phyloP scores from a whole-genome alignment of 2,329 filamentous ascomycete genomes.

The Arthroderma sp. region DNA sequence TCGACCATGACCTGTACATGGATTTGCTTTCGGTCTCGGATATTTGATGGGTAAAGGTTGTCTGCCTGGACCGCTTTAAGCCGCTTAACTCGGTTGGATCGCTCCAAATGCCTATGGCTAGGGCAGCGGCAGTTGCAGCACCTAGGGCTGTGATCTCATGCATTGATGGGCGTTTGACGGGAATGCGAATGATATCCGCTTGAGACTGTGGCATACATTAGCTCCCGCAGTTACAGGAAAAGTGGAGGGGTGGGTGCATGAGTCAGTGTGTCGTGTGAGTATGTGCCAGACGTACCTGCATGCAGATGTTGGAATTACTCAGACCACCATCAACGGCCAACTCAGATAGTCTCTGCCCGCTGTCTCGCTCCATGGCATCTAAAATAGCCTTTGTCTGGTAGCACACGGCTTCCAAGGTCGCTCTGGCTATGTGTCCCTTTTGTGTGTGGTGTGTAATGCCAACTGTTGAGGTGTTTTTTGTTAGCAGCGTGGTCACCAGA shows the following conservation, averaged over 20 bases:
- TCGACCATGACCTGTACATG: slow-evolving; percentile 60
- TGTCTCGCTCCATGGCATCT: slow-evolving; percentile 81
- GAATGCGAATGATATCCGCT: slow-evolving; percentile 72
- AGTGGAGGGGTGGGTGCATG: background rate
- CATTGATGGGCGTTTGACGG: slow-evolving; percentile 74
- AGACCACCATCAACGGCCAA: slow-evolving; percentile 81
- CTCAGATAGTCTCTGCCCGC: slow-evolving; percentile 57
- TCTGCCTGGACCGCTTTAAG: slow-evolving; percentile 56
- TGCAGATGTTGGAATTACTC: slow-evolving; percentile 76
- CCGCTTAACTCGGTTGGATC: slow-evolving; percentile 59
- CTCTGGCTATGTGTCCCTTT: slow-evolving; percentile 73
- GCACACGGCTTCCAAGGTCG: slow-evolving; percentile 80
- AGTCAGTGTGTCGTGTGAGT: too few relatives aligned
- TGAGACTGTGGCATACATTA: slow-evolving; percentile 46
- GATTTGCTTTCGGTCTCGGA: slow-evolving; percentile 42
- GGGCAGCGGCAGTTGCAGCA: slow-evolving; percentile 78
- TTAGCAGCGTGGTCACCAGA: background rate
- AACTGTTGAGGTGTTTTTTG: slow-evolving; percentile 32
- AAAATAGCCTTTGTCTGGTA: slow-evolving; percentile 88
- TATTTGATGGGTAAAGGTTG: slow-evolving; percentile 56
- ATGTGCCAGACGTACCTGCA: slow-evolving; percentile 46
- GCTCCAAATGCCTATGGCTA: slow-evolving; percentile 67
- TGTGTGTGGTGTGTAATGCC: slow-evolving; percentile 77
- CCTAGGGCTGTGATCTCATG: slow-evolving; percentile 81
- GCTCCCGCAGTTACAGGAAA: slow-evolving; percentile 2